These are phyloP conservation scores for Tolypocladium pustulatum DNA, from an alignment of 2,329 filamentous ascomycete species.

Conservation along the genomic window DNA sequence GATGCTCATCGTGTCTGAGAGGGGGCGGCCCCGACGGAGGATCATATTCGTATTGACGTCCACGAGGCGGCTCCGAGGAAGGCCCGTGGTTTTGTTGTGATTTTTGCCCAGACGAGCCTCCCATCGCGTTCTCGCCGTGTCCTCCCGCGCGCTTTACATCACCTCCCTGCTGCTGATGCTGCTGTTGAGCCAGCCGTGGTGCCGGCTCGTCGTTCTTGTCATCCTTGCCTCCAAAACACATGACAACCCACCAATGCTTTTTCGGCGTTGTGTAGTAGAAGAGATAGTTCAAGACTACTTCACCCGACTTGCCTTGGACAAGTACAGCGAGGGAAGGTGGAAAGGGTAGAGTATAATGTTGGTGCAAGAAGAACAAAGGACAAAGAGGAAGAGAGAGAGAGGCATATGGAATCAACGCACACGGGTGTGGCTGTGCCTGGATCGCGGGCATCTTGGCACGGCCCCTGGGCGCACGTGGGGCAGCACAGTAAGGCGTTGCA, in stretches of 20 bases:
- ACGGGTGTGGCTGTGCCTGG: not conserved
- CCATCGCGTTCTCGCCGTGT: not conserved
- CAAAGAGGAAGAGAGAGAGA: not conserved
- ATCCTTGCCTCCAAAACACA: conserved; percentile 41
- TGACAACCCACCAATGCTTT: conserved; percentile 10
- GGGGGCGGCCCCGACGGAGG: conserved; percentile 22
- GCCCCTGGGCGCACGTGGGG: not conserved
- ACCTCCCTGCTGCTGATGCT: conserved; percentile 7
- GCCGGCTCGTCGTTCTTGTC: conserved; percentile 26
- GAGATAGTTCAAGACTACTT: too few species aligned
- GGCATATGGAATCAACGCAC: not conserved
- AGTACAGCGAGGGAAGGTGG: not conserved
- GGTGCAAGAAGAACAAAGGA: not conserved
- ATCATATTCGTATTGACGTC: conserved; percentile 8
- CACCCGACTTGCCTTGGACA: not conserved
- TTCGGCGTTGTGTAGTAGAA: not conserved
- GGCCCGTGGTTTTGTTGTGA: not conserved
- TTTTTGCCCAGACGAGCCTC: not conserved
- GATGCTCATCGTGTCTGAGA: conserved; percentile 12
- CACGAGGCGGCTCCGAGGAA: not conserved
- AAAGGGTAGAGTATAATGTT: not conserved
- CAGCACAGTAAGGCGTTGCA: not conserved
- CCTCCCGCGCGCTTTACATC: conserved; percentile 12
- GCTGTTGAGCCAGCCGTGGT: conserved; percentile 25
- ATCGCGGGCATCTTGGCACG: not conserved